Conservation (phyloP, 2,329 filamentous ascomycete genomes). For the Paracamarosporium sp. region DNA sequence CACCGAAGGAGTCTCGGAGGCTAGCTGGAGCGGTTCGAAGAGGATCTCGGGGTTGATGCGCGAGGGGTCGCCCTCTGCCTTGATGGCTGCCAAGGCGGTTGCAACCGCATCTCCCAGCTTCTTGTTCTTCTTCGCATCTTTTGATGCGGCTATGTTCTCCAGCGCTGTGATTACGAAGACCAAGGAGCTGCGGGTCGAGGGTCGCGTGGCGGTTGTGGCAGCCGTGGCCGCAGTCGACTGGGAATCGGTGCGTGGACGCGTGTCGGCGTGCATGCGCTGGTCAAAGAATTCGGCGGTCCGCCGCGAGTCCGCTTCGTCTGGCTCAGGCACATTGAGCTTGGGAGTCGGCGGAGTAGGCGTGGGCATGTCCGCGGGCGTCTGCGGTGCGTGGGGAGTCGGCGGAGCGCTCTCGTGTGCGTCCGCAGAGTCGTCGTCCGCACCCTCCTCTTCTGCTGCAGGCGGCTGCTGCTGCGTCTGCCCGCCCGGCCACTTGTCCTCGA, state of each 20-base stretch:
- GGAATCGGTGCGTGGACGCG: conserved; percentile 64
- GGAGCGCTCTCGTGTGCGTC: conserved; percentile 19
- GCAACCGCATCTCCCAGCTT: conserved; percentile 82
- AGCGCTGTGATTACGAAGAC: conserved; percentile 95
- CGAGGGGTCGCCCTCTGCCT: conserved; percentile 75
- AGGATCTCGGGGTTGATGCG: conserved; percentile 89
- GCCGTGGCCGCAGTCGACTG: conserved; percentile 61
- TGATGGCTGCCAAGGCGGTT: conserved; percentile 83
- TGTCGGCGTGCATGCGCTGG: conserved; percentile 30
- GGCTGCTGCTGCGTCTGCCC: conserved; percentile 18
- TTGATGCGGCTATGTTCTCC: conserved; percentile 88
- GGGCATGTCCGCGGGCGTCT: conserved; percentile 21
- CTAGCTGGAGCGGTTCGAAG: conserved; percentile 88
- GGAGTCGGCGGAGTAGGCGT: conserved; percentile 31
- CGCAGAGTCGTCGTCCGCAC: conserved; percentile 17
- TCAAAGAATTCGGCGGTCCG: conserved; percentile 45
- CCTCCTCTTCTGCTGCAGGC: conserved; percentile 17
- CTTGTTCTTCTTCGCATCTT: conserved; percentile 87
- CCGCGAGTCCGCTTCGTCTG: conserved; percentile 35
- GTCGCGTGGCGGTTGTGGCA: conserved; percentile 57
- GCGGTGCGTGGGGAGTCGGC: conserved; percentile 20
- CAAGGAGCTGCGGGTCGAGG: conserved; percentile 83
- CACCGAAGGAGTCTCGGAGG: conserved; percentile 84
- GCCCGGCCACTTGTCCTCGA: conserved; percentile 16
- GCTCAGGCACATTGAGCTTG: conserved; percentile 32